Base-by-base conservation (phyloP, 148 eudicot species). In the Selenicereus undatus region DNA sequence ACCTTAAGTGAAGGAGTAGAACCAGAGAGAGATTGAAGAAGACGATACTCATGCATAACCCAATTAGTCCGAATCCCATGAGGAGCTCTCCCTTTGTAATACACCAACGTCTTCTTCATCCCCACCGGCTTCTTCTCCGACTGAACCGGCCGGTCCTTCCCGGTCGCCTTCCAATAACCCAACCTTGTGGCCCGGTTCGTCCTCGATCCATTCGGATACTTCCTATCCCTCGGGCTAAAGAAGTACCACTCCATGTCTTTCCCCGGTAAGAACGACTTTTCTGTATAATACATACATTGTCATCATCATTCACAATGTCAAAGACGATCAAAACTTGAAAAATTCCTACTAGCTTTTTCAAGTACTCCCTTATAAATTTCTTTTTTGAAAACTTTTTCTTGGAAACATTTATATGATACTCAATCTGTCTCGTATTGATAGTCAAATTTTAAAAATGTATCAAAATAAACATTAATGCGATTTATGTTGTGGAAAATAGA, bases 161-260 rank as follows among this genome's bases (percentile, higher is more conserved):
- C 89, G 22, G 89, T 87, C 5, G 89, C 89, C 84, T 87, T 87
- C 89, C 89, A 87, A 21, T 87, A 87, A 1, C 89, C 89, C 11
- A 82, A 85, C 27, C 79, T 54, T 17, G 89, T 87, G 18, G 89
- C 89, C 78, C 89, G 87, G 78, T 87, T 87, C 1, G 89, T 87
- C 39, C 89, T 82, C n/a, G 89, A 87, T 26, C 89, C 87, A 24
- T 87, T 87, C 0, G 89, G 89, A 29, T 87, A 87, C 78, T 87
- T 87, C 80, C 89, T 81, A 70, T 87, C 87, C 42, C 89, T 82
- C n/a, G 87, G 89, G 35, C 89, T 87, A 64, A 87, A 87, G 80
- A 87, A 87, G 78, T 87, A 87, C 89, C 89, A 87, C 80, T 87
- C 89, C 85, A 87, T 72, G 50, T 87, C 89, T 78, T 87, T 87